phyloP scores from a whole-genome alignment of 768 basidiomycete species.

The Amanita rimosa region DNA sequence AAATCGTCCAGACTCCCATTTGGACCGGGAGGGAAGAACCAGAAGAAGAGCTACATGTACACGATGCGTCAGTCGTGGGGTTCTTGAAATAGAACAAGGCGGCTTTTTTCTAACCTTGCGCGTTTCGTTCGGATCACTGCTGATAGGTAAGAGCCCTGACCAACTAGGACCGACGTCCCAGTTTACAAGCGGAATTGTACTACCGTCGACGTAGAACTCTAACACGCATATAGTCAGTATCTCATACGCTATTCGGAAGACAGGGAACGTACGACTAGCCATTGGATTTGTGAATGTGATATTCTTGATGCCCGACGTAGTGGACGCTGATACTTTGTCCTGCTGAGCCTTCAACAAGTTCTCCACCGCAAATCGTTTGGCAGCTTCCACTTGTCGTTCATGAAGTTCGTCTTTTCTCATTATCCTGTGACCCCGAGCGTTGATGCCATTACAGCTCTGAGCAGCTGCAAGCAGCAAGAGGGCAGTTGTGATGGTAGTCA shows the following conservation, averaged over 20 bases:
- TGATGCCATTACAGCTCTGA: background rate
- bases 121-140: constrained; percentile 45
- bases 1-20: constrained; percentile 61
- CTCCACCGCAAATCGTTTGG: constrained; percentile 23
- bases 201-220: constrained; percentile 68
- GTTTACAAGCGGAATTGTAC: constrained; percentile 51
- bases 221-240: background rate
- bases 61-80: background rate
- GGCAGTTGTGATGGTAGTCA: background rate
- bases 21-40: constrained; percentile 76
- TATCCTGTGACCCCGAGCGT: constrained; percentile 7
- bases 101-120: constrained; percentile 36
- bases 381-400: constrained; percentile 35
- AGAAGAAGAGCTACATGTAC: constrained; percentile 63
- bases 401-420: constrained; percentile 31
- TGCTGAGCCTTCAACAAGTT: constrained; percentile 4
- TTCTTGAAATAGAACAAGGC: background rate
- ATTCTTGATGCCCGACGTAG: constrained; percentile 30
- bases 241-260: background rate
- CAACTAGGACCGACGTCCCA: constrained; percentile 71
- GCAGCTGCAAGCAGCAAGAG: background rate
- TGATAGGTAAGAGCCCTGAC: constrained; percentile 67
- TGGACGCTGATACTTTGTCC: too few relatives aligned
- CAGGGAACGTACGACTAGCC: constrained; percentile 38
- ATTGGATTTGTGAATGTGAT: constrained; percentile 62